Evolutionary conservation across 371 early-diverging fungal genomes (phyloP).

Genomic region (Mortierella sp.): DNA sequence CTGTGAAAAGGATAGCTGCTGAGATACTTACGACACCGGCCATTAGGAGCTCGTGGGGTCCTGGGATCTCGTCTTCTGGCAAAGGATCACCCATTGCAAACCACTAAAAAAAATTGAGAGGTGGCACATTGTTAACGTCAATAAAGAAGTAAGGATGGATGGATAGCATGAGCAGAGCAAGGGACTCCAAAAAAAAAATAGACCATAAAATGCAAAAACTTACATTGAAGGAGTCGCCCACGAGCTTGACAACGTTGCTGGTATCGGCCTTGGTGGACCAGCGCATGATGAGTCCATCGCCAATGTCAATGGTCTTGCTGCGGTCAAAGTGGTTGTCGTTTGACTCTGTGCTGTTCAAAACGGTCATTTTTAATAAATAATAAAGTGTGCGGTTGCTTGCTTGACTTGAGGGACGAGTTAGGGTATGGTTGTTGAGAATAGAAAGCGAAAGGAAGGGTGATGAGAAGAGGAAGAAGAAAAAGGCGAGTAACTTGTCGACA

Average conservation of each 20-base stretch:
- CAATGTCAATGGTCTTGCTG: slow-evolving; percentile 38
- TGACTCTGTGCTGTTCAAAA: not conserved
- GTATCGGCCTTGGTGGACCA: slow-evolving; percentile 54
- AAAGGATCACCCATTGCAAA: slow-evolving; percentile 27
- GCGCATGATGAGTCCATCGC: slow-evolving; percentile 48
- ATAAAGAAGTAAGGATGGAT: not conserved
- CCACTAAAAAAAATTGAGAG: slow-evolving; percentile 27
- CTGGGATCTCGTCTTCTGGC: slow-evolving; percentile 29
- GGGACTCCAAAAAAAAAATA: not conserved
- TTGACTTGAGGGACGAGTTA: not conserved
- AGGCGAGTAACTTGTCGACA: not conserved
- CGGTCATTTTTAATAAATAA: not conserved
- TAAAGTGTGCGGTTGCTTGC: not conserved
- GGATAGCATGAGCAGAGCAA: not conserved
- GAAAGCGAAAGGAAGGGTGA: not conserved
- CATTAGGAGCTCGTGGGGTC: slow-evolving; percentile 17
- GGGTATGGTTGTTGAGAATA: not conserved
- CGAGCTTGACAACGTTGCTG: slow-evolving; percentile 26
- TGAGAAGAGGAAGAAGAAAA: not conserved
- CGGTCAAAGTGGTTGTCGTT: not conserved
- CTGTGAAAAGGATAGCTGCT: not conserved
- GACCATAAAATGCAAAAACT: not conserved
- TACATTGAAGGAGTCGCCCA: slow-evolving; percentile 34
- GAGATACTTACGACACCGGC: slow-evolving; percentile 21
- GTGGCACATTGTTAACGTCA: no score